Evolutionary conservation across 495 filamentous ascomycete genomes (phyloP), one percentile per base, ranked within the genome.

Genomic region (Physcia stellaris): DNA sequence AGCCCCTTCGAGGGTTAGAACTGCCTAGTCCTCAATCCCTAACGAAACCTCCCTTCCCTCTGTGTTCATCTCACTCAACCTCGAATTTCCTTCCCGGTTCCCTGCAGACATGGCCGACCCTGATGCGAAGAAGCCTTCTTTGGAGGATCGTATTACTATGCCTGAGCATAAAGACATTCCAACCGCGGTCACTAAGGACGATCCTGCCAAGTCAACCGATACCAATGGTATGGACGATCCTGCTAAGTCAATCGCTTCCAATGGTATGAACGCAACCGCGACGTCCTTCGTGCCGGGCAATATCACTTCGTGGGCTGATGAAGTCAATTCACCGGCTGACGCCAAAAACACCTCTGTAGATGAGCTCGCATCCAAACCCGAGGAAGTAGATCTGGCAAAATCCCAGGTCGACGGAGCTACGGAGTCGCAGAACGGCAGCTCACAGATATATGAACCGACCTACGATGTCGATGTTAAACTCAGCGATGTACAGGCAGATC

Each of bases 381-480:
- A 46, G 13, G 19, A 9, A 3, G 24, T 5, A n/a, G 24, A 22
- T 18, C 33, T 35, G 6, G 15, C 4, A 21, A 35, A 35, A 18
- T 18, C 33, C 32, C 11, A 48, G 24, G 12, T 27, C 17, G 33
- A 37, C 16, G 44, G 24, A 24, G 40, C 39, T 18, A 34, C 40
- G 39, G 45, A 45, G 21, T 35, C 30, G 36, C 48, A 39, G 20
- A 41, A 55, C 46, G 42, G 47, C 42, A 41, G 24, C 10, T 19
- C 16, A 22, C n/a, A 21, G 16, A 72, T 93, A 7, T 61, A 82
- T 34, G 84, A 90, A 49, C 71, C 73, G 2, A 73, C 77, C 20
- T 87, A 81, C 59, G 75, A 82, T 39, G 80, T 98, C 36, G 75
- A 93, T 47, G 84, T 98, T 46, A 88, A 90, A 61, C 71, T 98